Conservation (phyloP, 2,329 filamentous ascomycete genomes). For the Cytospora chrysosperma region DNA sequence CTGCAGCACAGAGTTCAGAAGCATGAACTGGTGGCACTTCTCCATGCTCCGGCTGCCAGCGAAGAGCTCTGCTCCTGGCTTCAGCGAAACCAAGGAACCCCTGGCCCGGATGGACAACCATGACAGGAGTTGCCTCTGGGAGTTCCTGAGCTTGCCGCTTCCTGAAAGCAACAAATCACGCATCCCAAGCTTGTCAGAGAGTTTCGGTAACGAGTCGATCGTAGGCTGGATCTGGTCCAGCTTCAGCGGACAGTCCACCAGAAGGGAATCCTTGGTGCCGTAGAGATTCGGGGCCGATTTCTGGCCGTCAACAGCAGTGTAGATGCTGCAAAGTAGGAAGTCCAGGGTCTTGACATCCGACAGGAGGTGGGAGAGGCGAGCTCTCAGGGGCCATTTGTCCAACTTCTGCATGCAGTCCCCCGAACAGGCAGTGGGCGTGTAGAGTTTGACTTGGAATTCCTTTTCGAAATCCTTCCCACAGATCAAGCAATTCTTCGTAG, state of each 20-base stretch:
- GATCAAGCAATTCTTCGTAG: not conserved
- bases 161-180: not conserved
- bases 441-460: not conserved
- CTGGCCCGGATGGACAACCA: not conserved
- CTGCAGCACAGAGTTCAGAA: not conserved
- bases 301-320: not conserved
- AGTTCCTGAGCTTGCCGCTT: rapidly evolving
- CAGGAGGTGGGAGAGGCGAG: constrained; percentile 1
- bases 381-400: constrained; percentile 1
- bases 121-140: not conserved
- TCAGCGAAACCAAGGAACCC: not conserved
- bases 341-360: not conserved
- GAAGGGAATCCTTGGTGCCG: not conserved
- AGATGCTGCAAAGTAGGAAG: constrained; percentile 1
- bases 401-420: not conserved
- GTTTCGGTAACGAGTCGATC: not conserved
- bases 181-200: not conserved
- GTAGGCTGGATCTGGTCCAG: not conserved
- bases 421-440: not conserved
- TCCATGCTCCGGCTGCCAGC: not conserved
- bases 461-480: not conserved
- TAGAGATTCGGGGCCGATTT: not conserved
- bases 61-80: not conserved
- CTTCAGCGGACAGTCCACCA: not conserved
- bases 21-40: not conserved